Base-by-base conservation (phyloP, 2,329 filamentous ascomycete species). In the Neofusicoccum parvum region DNA sequence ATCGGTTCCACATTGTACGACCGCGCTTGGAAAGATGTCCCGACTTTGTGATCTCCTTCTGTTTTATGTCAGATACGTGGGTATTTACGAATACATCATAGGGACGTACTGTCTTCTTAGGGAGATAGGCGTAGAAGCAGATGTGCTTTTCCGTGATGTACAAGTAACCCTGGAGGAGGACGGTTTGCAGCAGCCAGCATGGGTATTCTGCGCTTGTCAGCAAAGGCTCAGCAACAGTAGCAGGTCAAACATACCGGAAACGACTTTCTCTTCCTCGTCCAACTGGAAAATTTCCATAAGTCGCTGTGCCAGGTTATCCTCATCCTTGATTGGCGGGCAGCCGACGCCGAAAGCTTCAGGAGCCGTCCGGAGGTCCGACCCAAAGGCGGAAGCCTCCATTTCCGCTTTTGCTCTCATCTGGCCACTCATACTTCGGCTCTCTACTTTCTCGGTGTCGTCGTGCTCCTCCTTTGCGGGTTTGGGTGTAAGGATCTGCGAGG, bases 101-200 rank as follows among this genome's bases (percentile, higher is more conserved):
- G 23, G 9, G 20, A 73, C 88, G 78, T 82, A 91, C 90, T 60
- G 90, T 88, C 83, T 95, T 97, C 82, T 94, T 96, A 6, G 93
- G 93, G n/a, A 98, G 85, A 75, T 97, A 97, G 45, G 95, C 93
- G 75, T 97, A 98, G 77, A 98, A 99, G 79, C 94, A 97, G 67
- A 98, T 91, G 75, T 99, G 95, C 71, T 90, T 91, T 67, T 90
- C 85, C 0, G 95, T 98, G 73, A 99, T 92, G 79, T 98, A 98
- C 85, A 99, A 90, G 76, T 95, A 97, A 5, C 95, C 95, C 75
- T 97, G 93, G 9, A 98, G 85, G 36, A 98, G 82, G 50, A 97
- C 92, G 73, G 91, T 97, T 76, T 97, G 93, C 39, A 98, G 81
- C 45, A 98, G 81, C 89, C 92, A 97, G 79, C 94, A 98, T 9